Evolutionary conservation across 2,329 filamentous ascomycete genomes (phyloP).

Genomic region (Ascocoryne sarcoides): DNA sequence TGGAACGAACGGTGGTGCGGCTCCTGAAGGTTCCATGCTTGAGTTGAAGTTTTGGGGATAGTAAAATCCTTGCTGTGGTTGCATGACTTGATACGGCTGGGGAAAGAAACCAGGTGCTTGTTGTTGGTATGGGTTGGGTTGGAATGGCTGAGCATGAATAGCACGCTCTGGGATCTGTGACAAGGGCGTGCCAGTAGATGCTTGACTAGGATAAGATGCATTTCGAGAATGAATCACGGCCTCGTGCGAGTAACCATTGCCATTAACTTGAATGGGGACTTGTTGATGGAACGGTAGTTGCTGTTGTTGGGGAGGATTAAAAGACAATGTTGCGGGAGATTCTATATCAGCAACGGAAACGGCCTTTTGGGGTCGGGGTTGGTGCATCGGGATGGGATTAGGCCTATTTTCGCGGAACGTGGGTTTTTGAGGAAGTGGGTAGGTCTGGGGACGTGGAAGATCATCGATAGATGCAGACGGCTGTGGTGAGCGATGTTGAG

Average conservation of each 20-base stretch:
- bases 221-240: slow-evolving; percentile 53
- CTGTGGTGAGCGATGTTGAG: slow-evolving; percentile 15
- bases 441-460: slow-evolving; percentile 40
- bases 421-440: slow-evolving; percentile 50
- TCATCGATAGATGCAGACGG: slow-evolving; percentile 33
- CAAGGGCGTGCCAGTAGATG: slow-evolving; percentile 68
- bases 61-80: slow-evolving; percentile 54
- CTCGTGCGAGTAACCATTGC: slow-evolving; percentile 44
- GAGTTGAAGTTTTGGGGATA: slow-evolving; percentile 49
- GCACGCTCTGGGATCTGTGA: slow-evolving; percentile 90
- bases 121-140: slow-evolving; percentile 56
- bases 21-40: slow-evolving; percentile 34
- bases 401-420: slow-evolving; percentile 47
- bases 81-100: slow-evolving; percentile 46
- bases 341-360: slow-evolving; percentile 92
- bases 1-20: slow-evolving; percentile 22
- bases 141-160: slow-evolving; percentile 84
- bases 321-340: slow-evolving; percentile 51
- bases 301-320: slow-evolving; percentile 53
- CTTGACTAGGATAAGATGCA: slow-evolving; percentile 60
- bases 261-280: slow-evolving; percentile 66
- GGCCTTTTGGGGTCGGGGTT: slow-evolving; percentile 88
- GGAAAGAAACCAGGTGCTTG: slow-evolving; percentile 48
- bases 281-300: slow-evolving; percentile 92
- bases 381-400: slow-evolving; percentile 66